phyloP scores from a whole-genome alignment of 768 basidiomycete species.

The Rhodotorula kratochvilovae region DNA sequence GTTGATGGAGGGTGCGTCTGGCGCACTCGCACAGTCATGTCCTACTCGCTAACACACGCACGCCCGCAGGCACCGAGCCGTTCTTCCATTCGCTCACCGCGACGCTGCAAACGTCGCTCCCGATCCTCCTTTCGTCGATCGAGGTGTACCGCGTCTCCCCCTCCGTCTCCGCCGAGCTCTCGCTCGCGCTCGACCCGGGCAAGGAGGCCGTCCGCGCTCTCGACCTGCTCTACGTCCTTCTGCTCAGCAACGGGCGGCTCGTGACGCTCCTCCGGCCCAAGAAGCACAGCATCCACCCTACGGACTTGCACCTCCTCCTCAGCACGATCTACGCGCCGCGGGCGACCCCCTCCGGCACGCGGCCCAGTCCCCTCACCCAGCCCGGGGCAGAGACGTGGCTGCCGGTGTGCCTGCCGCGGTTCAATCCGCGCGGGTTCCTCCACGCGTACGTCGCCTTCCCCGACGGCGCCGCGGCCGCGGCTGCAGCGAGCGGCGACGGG shows the following conservation, averaged over 20 bases:
- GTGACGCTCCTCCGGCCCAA: constrained; percentile 82
- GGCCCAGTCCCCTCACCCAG: constrained; percentile 65
- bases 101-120: constrained; percentile 62
- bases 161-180: neutral
- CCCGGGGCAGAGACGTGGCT: constrained; percentile 76
- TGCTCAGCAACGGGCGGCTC: constrained; percentile 71
- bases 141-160: constrained; percentile 27
- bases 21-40: neutral
- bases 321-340: constrained; percentile 65
- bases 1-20: constrained; percentile 47
- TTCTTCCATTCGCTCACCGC: constrained; percentile 55
- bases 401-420: constrained; percentile 91
- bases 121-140: constrained; percentile 46
- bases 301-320: constrained; percentile 67
- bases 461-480: constrained; percentile 31
- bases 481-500: constrained; percentile 36
- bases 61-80: constrained; percentile 56
- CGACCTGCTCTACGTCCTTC: constrained; percentile 73
- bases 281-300: constrained; percentile 80
- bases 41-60: neutral
- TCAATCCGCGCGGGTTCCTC: constrained; percentile 80
- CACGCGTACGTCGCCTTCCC: constrained; percentile 70
- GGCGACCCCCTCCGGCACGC: constrained; percentile 56
- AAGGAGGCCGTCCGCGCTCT: constrained; percentile 53
- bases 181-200: constrained; percentile 17